phyloP scores from a whole-genome alignment of 2,329 filamentous ascomycete species.

The Nigrospora sphaerica region DNA sequence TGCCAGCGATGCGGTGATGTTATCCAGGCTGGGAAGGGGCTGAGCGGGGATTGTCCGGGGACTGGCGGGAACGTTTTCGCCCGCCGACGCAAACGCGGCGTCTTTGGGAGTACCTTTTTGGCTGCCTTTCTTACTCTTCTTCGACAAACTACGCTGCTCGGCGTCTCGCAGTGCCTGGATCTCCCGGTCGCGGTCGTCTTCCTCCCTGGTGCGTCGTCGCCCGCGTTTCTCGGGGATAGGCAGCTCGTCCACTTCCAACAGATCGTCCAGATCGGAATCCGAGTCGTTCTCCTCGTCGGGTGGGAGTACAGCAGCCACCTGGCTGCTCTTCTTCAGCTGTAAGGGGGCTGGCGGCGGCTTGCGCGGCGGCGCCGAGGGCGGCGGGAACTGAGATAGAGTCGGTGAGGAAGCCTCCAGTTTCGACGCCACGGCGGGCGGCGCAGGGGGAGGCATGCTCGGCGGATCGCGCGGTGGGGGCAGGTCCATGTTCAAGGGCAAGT shows the following conservation, averaged over 20 bases:
- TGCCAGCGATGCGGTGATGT: constrained; percentile 40
- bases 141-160: constrained; percentile 64
- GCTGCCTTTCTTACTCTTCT: constrained; percentile 57
- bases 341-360: constrained; percentile 84
- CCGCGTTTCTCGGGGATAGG: constrained; percentile 56
- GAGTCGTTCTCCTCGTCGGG: constrained; percentile 54
- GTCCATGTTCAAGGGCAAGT: constrained; percentile 42
- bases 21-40: background rate
- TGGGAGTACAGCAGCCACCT: constrained; percentile 15
- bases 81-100: constrained; percentile 15
- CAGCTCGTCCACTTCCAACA: constrained; percentile 62
- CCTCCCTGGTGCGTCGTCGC: constrained; percentile 75
- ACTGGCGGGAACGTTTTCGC: background rate
- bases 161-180: constrained; percentile 59
- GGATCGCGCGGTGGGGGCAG: constrained; percentile 51
- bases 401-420: constrained; percentile 38
- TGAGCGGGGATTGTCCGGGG: background rate
- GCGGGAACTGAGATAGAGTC: constrained; percentile 42
- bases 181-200: constrained; percentile 77
- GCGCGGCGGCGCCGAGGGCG: constrained; percentile 51
- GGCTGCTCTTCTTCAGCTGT: constrained; percentile 51
- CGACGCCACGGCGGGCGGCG: constrained; percentile 29
- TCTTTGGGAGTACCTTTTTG: constrained; percentile 40
- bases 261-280: constrained; percentile 79
- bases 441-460: constrained; percentile 44